These are phyloP conservation scores for Sindora glabra DNA, from an alignment of 306 rosid species.

Conservation along the genomic window DNA sequence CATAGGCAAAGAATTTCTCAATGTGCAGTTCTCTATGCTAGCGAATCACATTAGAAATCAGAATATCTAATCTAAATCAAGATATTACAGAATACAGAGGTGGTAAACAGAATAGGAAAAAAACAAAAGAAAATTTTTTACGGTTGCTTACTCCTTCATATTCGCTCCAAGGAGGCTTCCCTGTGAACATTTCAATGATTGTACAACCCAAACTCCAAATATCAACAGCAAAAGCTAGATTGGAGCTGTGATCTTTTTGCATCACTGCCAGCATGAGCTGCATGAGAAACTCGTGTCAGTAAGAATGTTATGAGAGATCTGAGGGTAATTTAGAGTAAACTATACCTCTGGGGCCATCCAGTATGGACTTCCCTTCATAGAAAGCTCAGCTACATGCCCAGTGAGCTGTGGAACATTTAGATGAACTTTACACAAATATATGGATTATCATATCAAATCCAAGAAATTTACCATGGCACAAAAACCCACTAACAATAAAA, in stretches of 20 bases:
- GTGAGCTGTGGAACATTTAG: constrained; percentile 55
- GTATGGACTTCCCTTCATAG: constrained; percentile 94
- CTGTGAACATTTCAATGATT: constrained; percentile 90
- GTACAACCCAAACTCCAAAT: constrained; percentile 99
- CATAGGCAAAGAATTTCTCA: background rate
- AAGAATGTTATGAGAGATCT: background rate
- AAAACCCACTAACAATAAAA: background rate
- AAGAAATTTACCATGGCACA: background rate
- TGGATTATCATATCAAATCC: background rate
- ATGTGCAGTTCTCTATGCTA: background rate
- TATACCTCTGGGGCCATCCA: constrained; percentile 99
- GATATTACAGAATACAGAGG: background rate
- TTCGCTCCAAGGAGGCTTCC: constrained; percentile 97
- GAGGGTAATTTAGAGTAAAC: background rate
- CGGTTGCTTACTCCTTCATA: constrained; percentile 77
- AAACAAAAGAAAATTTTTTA: background rate
- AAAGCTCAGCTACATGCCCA: constrained; percentile 82
- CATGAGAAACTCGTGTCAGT: constrained; percentile 17
- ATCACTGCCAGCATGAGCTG: constrained; percentile 83
- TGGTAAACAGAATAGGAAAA: background rate
- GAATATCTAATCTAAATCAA: background rate
- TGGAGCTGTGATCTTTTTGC: constrained; percentile 74
- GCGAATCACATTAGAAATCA: background rate
- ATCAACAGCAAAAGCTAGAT: constrained; percentile 85
- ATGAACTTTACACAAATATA: background rate